Base-by-base conservation (phyloP, 2,329 filamentous ascomycete genomes). In the Corynespora cassiicola region DNA sequence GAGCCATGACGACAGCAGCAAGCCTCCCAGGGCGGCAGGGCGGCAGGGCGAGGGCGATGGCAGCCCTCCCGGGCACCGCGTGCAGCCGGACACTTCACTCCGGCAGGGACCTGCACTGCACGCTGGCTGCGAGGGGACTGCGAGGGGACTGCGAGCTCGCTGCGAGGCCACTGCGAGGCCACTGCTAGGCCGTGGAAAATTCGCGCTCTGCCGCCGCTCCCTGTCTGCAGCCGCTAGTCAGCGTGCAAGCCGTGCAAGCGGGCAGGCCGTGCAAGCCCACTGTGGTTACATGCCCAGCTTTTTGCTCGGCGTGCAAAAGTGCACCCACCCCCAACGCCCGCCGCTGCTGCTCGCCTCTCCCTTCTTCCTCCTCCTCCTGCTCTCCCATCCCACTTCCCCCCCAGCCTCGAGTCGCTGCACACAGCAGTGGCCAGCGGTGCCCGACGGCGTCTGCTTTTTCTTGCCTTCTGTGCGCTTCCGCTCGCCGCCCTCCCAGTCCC, bases 211-310 rank as follows among this genome's bases (percentile, higher is more conserved):
- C 26, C 7, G 26, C 8, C 7, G 26, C 8, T 9, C 26, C 26
- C 7, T 14, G 15, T 28, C 9, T 28, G 36, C 39, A 31, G 37
- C 25, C 37, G 40, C 23, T 23, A 27, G 31, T 38, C 24, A 39
- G 43, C 45, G 38, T 31, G 39, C 32, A 11, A 23, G 27, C 21
- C 23, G 36, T 36, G 33, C 37, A 35, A 17, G 21, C 16, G 29
- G 25, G 21, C 42, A 27, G 45, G 46, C 47, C 45, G 41, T 46
- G 38, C 42, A 42, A 43, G 31, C 47, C 43, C 34, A 38, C 42
- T 27, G n/a, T n/a, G n/a, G 37, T 40, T 38, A 40, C 29, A 55
- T 50, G 52, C 50, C 50, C 35, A 31, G 48, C 35, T 32, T 29
- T 24, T 37, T 47, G 34, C 46, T 39, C 39, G 39, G 46, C 43